Base-by-base conservation (phyloP, 257 asterid species). In the Cynanchum wilfordii region DNA sequence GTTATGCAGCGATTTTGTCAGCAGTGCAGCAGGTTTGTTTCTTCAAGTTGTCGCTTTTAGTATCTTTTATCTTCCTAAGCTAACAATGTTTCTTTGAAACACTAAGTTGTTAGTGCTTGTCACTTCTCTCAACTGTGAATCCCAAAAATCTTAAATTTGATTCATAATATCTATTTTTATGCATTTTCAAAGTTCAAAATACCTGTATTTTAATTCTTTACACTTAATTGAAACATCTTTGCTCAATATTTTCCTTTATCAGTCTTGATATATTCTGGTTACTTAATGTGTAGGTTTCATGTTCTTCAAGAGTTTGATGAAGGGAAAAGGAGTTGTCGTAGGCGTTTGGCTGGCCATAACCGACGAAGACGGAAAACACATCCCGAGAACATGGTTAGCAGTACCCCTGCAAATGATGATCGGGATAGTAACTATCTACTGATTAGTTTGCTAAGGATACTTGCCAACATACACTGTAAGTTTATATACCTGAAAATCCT, bases 271-370 rank as follows among this genome's bases (percentile, higher is more conserved):
- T 57, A 29, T 30, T 64, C 54, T 70, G 69, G 17, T 52, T 57
- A n/a, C 60, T 29, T 72, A 16, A 42, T 78, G 29, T 72, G 81
- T 76, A 91, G 98, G 92, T 93, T 93, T 82, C 98, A 93, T 68
- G 72, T 77, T 84, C 96, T 93, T 74, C 86, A 87, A 82, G 98
- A 93, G 82, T 93, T 91, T 79, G 98, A 91, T 79, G 98, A 93
- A 85, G 98, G 92, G 76, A 93, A 88, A 82, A 79, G 97, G 68
- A 93, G 98, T 82, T 91, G 97, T 72, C 96, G 97, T 13, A 88
- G 96, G 81, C 96, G 97, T 73, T 82, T 91, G 68, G 98, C 98
- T 22, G 97, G 98, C 30, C 97, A 93, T 77, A 93, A 93, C 63
- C 86, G 85, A 73, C 76, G 98, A 50, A 78, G 98, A 68, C 86